Percentiles rank a stretch among this genome's conserved stretches.
phyloP scores from a whole-genome alignment of 2,329 filamentous ascomycete genomes.

The Calycina marina region DNA sequence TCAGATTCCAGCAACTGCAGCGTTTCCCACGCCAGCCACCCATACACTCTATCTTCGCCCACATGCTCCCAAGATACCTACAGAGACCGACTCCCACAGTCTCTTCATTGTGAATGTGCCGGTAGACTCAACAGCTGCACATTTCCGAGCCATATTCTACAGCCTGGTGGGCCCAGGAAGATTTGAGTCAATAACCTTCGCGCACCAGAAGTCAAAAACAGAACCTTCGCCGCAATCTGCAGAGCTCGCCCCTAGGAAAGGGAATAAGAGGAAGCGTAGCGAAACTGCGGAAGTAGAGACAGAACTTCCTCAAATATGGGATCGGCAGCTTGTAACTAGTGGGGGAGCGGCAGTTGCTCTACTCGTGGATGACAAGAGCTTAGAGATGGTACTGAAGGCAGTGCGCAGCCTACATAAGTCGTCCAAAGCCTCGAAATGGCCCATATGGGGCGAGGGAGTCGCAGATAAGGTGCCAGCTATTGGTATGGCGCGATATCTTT shows the following conservation, averaged over 20 bases:
- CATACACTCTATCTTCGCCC: conserved; percentile 82
- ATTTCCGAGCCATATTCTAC: conserved; percentile 63
- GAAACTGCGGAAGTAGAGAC: conserved; percentile 39
- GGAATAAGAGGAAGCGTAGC: conserved; percentile 35
- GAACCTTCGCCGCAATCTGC: conserved; percentile 1
- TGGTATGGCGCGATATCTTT: conserved; percentile 37
- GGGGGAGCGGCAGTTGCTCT: conserved; percentile 69
- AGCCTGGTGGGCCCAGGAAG: conserved; percentile 61
- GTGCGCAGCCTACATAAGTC: conserved; percentile 44
- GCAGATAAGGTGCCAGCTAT: conserved; percentile 42
- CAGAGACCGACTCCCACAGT: conserved; percentile 58
- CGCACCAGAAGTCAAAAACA: conserved; percentile 38
- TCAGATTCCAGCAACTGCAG: conserved; percentile 29
- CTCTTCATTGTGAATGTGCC: conserved; percentile 89
- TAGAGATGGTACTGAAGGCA: conserved; percentile 65
- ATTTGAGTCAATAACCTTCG: conserved; percentile 67
- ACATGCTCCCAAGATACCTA: conserved; percentile 67
- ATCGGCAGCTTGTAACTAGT: conserved; percentile 52
- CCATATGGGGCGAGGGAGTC: conserved; percentile 55
- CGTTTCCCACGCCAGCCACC: conserved; percentile 44
- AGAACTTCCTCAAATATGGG: conserved; percentile 62
- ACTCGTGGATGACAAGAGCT: conserved; percentile 71
- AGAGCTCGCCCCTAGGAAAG: conserved; percentile 7
- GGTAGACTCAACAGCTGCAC: conserved; percentile 62
- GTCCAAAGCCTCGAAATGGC: conserved; percentile 32